Base-by-base conservation (phyloP, 371 early-diverging fungal species). In the Fennellomyces sp. region DNA sequence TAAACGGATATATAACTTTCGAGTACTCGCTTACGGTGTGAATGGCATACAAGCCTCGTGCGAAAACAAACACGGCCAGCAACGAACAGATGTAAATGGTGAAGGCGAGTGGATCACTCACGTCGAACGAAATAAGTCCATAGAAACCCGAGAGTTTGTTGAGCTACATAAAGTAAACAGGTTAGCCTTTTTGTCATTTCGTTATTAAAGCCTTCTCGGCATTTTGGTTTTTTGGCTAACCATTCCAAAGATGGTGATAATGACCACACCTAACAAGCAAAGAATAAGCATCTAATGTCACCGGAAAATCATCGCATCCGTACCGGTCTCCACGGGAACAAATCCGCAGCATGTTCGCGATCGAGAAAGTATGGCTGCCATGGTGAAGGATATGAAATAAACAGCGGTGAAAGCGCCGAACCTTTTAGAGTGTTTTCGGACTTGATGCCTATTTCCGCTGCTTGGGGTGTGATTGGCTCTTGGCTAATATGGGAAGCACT, bases 101-200 rank as follows among this genome's bases (percentile, higher is more conserved):
- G 17, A 70, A 70, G 2, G 70, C 70, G 23, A 70, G n/a, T 5
- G 47, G 51, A 45, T 74, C 75, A 15, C 61, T 64, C 17, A 58
- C 65, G 31, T 72, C 70, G 19, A 77, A 69, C 19, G 75, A 77
- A 28, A 72, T 36, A 27, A 77, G 60, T 2, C 78, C 78, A 58
- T 74, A 77, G 38, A 77, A 77, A 21, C 78, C 78, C 49, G 75
- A 74, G 21, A 77, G 39, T 48, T 77, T 77, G 59, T 77, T 77
- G 7, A 77, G 35, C 78, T 77, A 70, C 0, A 15, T 11, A 23
- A 53, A 1, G 26, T 3, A 21, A 45, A 0, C 2, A 1, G 33
- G 45, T 47, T 26, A 12, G 39, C 29, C 6, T 7, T 26, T 17
- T n/a, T 25, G 19, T 12, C 15, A 49, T 47, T n/a, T 17, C 42